phyloP scores from a whole-genome alignment of 768 basidiomycete genomes.

The Calocera cornea region DNA sequence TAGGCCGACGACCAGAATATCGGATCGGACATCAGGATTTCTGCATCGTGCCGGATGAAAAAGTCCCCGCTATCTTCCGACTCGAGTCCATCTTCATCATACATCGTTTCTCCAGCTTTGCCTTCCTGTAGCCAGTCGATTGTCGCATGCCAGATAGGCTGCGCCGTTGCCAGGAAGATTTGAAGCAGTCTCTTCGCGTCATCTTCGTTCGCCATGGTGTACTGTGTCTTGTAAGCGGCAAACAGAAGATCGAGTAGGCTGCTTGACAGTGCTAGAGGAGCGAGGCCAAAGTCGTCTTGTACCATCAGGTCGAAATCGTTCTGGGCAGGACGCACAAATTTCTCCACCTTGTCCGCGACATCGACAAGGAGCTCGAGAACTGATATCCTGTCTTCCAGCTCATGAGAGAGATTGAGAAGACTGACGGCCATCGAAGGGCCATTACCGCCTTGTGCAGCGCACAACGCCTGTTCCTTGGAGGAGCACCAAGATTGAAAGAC shows the following conservation, averaged over 20 bases:
- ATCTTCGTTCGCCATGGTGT: constrained; percentile 42
- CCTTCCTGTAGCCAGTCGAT: constrained; percentile 61
- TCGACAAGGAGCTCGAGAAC: constrained; percentile 29
- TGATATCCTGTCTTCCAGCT: constrained; percentile 42
- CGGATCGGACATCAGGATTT: constrained; percentile 39
- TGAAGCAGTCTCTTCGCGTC: constrained; percentile 45
- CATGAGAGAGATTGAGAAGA: constrained; percentile 50
- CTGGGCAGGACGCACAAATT: constrained; percentile 11
- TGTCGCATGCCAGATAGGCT: constrained; percentile 63
- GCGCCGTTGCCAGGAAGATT: constrained; percentile 48
- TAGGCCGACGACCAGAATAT: constrained; percentile 75
- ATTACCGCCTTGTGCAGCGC: constrained; percentile 40
- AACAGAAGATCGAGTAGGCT: constrained; percentile 52
- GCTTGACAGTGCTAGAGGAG: constrained; percentile 43
- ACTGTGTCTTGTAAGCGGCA: constrained; percentile 40
- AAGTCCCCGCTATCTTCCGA: constrained; percentile 45
- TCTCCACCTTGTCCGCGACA: constrained; percentile 19
- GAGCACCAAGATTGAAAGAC: constrained; percentile 60
- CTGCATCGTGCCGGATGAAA: constrained; percentile 60
- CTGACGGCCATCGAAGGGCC: constrained; percentile 42
- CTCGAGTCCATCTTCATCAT: constrained; percentile 21
- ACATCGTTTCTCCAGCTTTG: constrained; percentile 35
- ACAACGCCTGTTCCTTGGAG: constrained; percentile 49
- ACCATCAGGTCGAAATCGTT: constrained; percentile 25
- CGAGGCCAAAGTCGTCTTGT: constrained; percentile 27